phyloP scores from a whole-genome alignment of 1,284 basidiomycete genomes.

The Trametes hirsuta region DNA sequence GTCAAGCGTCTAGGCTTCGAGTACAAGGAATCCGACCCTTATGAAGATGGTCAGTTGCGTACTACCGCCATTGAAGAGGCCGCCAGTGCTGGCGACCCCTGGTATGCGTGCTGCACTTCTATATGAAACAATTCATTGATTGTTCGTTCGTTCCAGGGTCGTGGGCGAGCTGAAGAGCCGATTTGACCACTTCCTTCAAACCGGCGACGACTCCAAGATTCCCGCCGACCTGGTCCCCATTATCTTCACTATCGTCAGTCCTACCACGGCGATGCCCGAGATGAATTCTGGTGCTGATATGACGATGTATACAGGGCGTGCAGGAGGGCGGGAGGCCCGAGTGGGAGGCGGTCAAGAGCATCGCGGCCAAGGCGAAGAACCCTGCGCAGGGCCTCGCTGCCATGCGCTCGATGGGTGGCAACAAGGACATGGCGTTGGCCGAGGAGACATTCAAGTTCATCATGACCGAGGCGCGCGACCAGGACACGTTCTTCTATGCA shows the following conservation, averaged over 20 bases:
- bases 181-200: constrained; percentile 75
- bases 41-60: constrained; percentile 77
- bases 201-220: constrained; percentile 79
- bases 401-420: constrained; percentile 58
- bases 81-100: constrained; percentile 63
- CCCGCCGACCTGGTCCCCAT: constrained; percentile 73
- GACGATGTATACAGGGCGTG: constrained; percentile 49
- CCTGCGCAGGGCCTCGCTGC: constrained; percentile 72
- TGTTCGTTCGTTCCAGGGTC: constrained; percentile 49
- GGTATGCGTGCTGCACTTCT: constrained; percentile 38
- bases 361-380: constrained; percentile 76
- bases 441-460: constrained; percentile 65
- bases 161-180: constrained; percentile 74
- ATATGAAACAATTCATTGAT: neutral
- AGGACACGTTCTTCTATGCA: constrained; percentile 67
- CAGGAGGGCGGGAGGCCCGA: constrained; percentile 62
- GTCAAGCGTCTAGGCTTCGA: constrained; percentile 84
- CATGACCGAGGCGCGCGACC: constrained; percentile 58
- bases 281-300: neutral
- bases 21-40: constrained; percentile 68
- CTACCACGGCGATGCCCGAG: no score
- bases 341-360: constrained; percentile 73
- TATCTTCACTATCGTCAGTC: constrained; percentile 54
- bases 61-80: constrained; percentile 76
- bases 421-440: constrained; percentile 50